Percentiles rank a stretch among this genome's conserved stretches.
These are phyloP conservation scores for Truncatella angustata DNA, from an alignment of 2,329 filamentous ascomycete species.

Conservation along the genomic window DNA sequence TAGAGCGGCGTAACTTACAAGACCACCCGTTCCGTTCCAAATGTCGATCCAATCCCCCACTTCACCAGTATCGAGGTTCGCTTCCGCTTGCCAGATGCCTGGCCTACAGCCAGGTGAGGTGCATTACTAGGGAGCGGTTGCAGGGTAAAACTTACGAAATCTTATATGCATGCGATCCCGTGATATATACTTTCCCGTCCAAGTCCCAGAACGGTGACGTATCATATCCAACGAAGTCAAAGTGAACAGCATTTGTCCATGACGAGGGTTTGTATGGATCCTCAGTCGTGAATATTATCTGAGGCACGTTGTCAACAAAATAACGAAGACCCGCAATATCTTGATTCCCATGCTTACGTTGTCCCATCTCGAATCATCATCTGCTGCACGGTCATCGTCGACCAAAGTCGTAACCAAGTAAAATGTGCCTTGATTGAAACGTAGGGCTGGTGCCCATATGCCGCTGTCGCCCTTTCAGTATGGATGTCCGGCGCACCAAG, in stretches of 20 bases:
- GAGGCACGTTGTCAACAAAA: background rate
- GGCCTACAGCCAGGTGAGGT: slow-evolving; percentile 22
- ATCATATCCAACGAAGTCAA: slow-evolving; percentile 51
- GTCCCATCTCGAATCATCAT: slow-evolving; percentile 31
- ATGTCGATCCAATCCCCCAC: slow-evolving; percentile 36
- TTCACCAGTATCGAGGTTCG: slow-evolving; percentile 38
- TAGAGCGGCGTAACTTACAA: slow-evolving; percentile 19
- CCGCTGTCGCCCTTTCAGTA: slow-evolving; percentile 24
- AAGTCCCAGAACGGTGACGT: slow-evolving; percentile 55
- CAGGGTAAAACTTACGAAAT: slow-evolving; percentile 21
- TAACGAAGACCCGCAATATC: no score
- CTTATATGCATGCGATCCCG: slow-evolving; percentile 36
- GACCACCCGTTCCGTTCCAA: slow-evolving; percentile 47
- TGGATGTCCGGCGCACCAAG: background rate
- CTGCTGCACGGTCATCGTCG: slow-evolving; percentile 28
- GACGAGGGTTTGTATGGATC: slow-evolving; percentile 39
- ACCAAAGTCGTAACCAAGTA: slow-evolving; percentile 43
- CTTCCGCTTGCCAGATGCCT: slow-evolving; percentile 37
- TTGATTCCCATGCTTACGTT: slow-evolving; percentile 20
- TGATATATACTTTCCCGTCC: slow-evolving; percentile 52
- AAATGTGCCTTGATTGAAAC: slow-evolving; percentile 40
- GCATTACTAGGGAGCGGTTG: background rate
- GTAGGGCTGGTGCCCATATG: slow-evolving; percentile 47
- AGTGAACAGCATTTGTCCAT: slow-evolving; percentile 48
- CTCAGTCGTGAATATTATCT: slow-evolving; percentile 43